phyloP scores from a whole-genome alignment of 2,329 filamentous ascomycete species.

The Monilinia laxa region DNA sequence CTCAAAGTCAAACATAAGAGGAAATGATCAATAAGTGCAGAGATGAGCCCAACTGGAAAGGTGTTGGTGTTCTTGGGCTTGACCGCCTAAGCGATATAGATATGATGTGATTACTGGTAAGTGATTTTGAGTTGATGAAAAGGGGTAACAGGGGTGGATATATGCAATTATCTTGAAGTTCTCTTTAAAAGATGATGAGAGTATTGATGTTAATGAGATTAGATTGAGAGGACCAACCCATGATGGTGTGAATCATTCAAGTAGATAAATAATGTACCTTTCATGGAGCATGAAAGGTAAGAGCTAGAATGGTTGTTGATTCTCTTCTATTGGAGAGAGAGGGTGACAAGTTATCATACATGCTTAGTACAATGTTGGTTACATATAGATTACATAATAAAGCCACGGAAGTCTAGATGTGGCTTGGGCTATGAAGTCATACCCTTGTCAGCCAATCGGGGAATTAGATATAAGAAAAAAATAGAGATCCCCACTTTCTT shows the following conservation, averaged over 20 bases:
- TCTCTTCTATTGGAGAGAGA: too few relatives aligned
- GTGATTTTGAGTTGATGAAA: not conserved
- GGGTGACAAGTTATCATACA: not conserved
- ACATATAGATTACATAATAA: constrained; percentile 1
- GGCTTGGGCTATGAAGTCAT: not conserved
- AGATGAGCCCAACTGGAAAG: not conserved
- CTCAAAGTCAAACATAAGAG: not conserved
- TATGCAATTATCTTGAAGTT: too few relatives aligned
- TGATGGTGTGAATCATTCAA: not conserved
- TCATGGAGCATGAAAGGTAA: too few relatives aligned
- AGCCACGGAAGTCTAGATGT: not conserved
- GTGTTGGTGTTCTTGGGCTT: not conserved
- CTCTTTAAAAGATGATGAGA: not conserved
- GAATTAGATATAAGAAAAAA: not conserved
- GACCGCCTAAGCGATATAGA: constrained; percentile 1
- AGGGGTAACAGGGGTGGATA: not conserved
- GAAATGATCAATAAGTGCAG: not conserved
- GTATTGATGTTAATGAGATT: not conserved
- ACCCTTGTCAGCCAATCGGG: not conserved
- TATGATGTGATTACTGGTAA: not conserved
- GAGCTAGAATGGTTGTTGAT: too few relatives aligned
- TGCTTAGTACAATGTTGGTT: not conserved
- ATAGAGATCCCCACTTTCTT: not conserved
- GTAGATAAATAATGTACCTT: too few relatives aligned
- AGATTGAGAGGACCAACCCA: not conserved